Percentiles rank a stretch among this genome's conserved stretches.
Evolutionary conservation across 1,139 yeast genomes (phyloP).

Genomic region (Magnusiomyces ingens): DNA sequence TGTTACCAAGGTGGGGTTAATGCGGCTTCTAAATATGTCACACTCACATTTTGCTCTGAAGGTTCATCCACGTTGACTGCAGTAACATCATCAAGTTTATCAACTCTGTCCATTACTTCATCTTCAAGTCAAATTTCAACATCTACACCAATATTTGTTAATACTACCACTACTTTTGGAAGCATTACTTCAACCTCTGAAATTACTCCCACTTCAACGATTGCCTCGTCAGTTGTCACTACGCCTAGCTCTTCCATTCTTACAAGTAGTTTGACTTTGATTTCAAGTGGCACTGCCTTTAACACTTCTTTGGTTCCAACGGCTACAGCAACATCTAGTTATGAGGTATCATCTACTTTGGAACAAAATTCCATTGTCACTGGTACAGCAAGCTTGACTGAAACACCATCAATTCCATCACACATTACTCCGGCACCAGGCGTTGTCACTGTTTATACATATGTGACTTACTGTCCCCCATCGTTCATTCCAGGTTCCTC

Average conservation of each 20-base stretch:
- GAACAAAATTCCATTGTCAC: not conserved
- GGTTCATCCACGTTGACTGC: not conserved
- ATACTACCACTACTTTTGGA: not conserved
- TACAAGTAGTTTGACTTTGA: no score
- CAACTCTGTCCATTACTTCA: not conserved
- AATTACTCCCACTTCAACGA: not conserved
- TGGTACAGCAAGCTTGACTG: not conserved
- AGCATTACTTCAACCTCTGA: not conserved
- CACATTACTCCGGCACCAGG: not conserved
- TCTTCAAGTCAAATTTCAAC: not conserved
- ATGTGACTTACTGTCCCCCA: conserved; percentile 6
- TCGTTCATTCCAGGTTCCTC: conserved; percentile 14
- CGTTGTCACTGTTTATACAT: not conserved
- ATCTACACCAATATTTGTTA: not conserved
- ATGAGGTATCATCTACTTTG: no score
- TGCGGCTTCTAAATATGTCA: not conserved
- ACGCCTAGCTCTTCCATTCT: no score
- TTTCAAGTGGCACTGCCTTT: no score
- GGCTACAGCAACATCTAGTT: no score
- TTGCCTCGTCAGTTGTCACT: not conserved
- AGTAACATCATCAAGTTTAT: not conserved
- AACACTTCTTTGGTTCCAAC: no score
- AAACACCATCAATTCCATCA: not conserved
- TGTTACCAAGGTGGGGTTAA: not conserved
- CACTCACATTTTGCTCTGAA: not conserved